These are phyloP conservation scores for Penicillium fuscoglaucum DNA, from an alignment of 2,329 filamentous ascomycete species.

Conservation along the genomic window DNA sequence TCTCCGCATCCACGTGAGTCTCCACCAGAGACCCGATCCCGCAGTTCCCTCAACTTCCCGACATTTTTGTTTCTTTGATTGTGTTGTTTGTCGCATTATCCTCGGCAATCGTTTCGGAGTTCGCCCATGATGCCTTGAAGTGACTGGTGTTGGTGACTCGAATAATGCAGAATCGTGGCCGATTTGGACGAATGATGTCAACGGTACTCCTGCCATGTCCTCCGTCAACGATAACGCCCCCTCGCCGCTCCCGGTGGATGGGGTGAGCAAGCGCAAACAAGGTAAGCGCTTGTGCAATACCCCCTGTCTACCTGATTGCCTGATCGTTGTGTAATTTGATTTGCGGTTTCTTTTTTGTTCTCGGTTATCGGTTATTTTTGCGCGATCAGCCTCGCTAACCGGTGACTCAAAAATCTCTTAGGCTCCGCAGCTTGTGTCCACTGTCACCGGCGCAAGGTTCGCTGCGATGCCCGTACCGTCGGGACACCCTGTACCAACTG, in stretches of 20 bases:
- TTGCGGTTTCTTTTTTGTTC: not conserved
- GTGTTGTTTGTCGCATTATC: slow-evolving; percentile 17
- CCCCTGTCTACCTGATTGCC: not conserved
- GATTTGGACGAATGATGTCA: slow-evolving; percentile 27
- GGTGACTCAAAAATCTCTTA: slow-evolving; percentile 23
- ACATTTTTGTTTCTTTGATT: slow-evolving; percentile 26
- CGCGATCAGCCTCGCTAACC: slow-evolving; percentile 8
- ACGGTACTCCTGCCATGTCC: slow-evolving; percentile 38
- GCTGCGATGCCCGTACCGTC: slow-evolving; percentile 51
- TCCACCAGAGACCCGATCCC: slow-evolving; percentile 26
- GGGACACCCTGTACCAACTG: slow-evolving; percentile 54
- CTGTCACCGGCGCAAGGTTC: slow-evolving; percentile 54
- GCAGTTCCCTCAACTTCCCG: slow-evolving; percentile 27
- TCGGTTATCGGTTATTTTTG: not conserved
- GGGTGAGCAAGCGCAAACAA: slow-evolving; percentile 43
- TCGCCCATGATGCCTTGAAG: slow-evolving; percentile 24
- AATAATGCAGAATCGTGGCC: slow-evolving; percentile 28
- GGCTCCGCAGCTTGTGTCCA: slow-evolving; percentile 50
- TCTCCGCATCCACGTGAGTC: slow-evolving; percentile 31
- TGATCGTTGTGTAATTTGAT: not conserved
- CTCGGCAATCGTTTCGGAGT: slow-evolving; percentile 19
- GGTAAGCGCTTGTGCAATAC: slow-evolving; percentile 27
- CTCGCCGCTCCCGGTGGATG: slow-evolving; percentile 34
- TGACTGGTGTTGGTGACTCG: slow-evolving; percentile 5
- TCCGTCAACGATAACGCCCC: slow-evolving; percentile 37